phyloP scores from a whole-genome alignment of 805 yeast species.

The Dipodascus albidus region DNA sequence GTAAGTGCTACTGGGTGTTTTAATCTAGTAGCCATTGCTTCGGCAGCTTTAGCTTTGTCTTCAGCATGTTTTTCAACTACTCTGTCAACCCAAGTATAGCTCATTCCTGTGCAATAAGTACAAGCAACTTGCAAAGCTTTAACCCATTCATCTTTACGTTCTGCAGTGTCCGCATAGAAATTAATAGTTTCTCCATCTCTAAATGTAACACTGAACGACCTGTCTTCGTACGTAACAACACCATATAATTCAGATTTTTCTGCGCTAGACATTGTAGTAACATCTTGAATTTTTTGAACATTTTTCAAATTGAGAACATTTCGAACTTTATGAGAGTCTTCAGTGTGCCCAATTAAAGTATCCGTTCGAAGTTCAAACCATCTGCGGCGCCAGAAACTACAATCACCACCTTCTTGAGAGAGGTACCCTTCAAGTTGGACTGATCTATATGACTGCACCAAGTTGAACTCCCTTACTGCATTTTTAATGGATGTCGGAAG shows the following conservation, averaged over 20 bases:
- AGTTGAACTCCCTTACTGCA: conserved; percentile 21
- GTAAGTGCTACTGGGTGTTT: background rate
- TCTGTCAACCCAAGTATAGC: conserved; percentile 18
- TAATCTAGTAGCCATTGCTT: conserved; percentile 1
- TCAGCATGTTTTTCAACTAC: conserved; percentile 12
- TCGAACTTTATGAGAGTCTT: conserved; percentile 47
- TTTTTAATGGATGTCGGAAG: conserved; percentile 44
- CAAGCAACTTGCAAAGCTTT: conserved; percentile 43
- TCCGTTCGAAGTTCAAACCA: conserved; percentile 64
- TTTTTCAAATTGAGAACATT: conserved; percentile 46
- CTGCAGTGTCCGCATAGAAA: conserved; percentile 68
- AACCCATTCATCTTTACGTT: conserved; percentile 57
- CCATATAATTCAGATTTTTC: conserved; percentile 28
- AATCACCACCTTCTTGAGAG: conserved; percentile 89
- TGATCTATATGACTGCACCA: conserved; percentile 5
- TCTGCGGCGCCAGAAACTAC: conserved; percentile 60
- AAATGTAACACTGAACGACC: conserved; percentile 63
- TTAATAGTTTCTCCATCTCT: conserved; percentile 67
- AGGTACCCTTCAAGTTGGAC: conserved; percentile 41
- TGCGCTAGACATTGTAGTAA: conserved; percentile 13
- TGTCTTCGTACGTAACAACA: conserved; percentile 57
- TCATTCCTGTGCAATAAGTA: conserved; percentile 16
- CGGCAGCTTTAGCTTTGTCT: conserved; percentile 2
- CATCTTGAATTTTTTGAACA: background rate
- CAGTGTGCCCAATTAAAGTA: conserved; percentile 66